phyloP scores from a whole-genome alignment of 2,329 filamentous ascomycete genomes.

The Cladosporium halotolerans region DNA sequence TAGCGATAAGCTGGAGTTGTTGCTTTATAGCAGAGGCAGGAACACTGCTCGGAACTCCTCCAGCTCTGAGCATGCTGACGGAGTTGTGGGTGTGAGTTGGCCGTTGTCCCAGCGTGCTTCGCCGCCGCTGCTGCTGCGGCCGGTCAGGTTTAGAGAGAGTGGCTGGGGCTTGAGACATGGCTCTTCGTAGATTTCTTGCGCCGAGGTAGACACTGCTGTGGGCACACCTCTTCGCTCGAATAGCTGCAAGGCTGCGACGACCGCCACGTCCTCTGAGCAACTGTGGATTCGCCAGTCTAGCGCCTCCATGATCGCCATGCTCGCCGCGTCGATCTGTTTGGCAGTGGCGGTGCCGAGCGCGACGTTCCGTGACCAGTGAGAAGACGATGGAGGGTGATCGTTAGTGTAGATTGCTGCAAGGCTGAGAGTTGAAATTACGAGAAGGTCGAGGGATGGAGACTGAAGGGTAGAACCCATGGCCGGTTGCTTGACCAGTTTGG shows the following conservation, averaged over 20 bases:
- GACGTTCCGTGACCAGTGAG: conserved; percentile 22
- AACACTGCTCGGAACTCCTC: not conserved
- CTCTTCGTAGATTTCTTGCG: not conserved
- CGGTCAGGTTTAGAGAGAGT: not conserved
- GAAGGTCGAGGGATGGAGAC: conserved; percentile 16
- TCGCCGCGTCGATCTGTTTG: conserved; percentile 17
- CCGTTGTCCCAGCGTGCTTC: conserved; percentile 10
- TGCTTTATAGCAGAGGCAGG: conserved; percentile 2
- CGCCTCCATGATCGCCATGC: conserved; percentile 16
- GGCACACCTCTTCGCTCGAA: conserved; percentile 3
- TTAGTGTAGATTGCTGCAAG: conserved; percentile 25
- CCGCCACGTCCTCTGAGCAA: conserved; percentile 14
- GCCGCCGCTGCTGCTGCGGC: not conserved
- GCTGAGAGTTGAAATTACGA: conserved; percentile 22
- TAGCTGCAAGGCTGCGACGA: conserved; percentile 10
- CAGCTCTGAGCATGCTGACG: not conserved
- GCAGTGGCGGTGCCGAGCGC: conserved; percentile 16
- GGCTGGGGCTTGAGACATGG: conserved; percentile 4
- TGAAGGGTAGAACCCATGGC: conserved; percentile 7
- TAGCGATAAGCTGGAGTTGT: too few species aligned
- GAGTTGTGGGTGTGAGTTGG: conserved; percentile 10
- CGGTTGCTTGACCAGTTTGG: conserved; percentile 14
- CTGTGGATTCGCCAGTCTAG: conserved; percentile 25
- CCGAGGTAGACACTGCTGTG: not conserved
- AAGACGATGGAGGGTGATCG: conserved; percentile 19